Evolutionary conservation across 441 rosid species (phyloP).

Genomic region (Arabidopsis lyrata): DNA sequence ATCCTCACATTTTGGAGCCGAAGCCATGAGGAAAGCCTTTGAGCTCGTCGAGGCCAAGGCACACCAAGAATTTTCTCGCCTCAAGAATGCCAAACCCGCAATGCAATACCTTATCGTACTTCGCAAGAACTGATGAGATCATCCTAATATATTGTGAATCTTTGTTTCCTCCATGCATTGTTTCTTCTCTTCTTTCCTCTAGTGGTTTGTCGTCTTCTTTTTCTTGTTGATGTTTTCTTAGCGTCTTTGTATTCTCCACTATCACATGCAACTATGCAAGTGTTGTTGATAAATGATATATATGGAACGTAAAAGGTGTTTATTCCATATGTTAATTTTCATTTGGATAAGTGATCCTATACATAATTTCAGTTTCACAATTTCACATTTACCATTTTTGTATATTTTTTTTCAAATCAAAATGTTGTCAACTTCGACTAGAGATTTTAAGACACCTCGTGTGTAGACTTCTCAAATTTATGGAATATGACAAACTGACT

Average conservation of each 20-base stretch:
- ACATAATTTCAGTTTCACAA: neutral
- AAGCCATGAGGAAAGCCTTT: constrained; percentile 4
- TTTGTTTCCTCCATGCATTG: neutral
- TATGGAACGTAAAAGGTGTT: neutral
- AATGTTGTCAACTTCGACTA: too few species aligned
- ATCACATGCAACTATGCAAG: neutral
- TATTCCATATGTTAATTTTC: neutral
- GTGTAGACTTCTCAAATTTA: too few species aligned
- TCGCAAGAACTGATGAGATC: constrained; percentile 6
- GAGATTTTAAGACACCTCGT: too few species aligned
- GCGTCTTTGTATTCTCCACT: constrained; percentile 11
- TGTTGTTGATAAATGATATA: neutral
- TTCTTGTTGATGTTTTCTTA: neutral
- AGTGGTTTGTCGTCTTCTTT: neutral
- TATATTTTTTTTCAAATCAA: too few species aligned
- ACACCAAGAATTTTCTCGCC: neutral
- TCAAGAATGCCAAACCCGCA: constrained; percentile 25
- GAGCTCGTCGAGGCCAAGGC: constrained; percentile 27
- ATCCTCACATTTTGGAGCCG: constrained; percentile 22
- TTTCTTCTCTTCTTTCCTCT: neutral
- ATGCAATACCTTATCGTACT: constrained; percentile 35
- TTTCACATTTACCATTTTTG: too few species aligned
- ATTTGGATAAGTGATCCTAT: neutral
- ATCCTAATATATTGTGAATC: neutral
- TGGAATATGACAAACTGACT: too few species aligned